Base-by-base conservation (phyloP, 2,329 filamentous ascomycete genomes). In the Cercospora zeae-maydis region DNA sequence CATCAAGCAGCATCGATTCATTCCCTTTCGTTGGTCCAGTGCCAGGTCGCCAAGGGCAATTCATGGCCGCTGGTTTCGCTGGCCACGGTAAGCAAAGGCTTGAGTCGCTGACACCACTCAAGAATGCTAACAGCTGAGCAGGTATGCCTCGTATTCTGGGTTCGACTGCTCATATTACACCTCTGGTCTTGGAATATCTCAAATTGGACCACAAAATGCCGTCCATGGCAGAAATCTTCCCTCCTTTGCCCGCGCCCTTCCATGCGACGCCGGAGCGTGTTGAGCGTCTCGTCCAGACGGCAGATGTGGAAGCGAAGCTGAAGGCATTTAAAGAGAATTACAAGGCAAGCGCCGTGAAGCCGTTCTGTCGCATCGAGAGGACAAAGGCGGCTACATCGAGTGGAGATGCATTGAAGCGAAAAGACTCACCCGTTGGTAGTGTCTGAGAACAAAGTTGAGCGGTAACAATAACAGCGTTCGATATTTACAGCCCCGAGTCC, bases 91-190 rank as follows among this genome's bases (percentile, higher is more conserved):
- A 61, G 61, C 36, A 34, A 31, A 42, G n/a, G 10, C 16, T 56
- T 19, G 34, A 49, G 16, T 7, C 10, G 21, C 16, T 16, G 21
- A n/a, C 27, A 34, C 30, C 1, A 34, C 6, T 19, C 16, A 21
- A 16, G 2, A 34, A 11, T 16, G 8, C 49, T 53, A 34, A 19
- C n/a, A 31, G 8, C 13, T 49, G 14, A 8, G 4, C 58, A 69
- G 72, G 73, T 24, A 75, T 75, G 73, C 72, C 73, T 21, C 71
- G 73, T 1, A 73, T 75, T 51, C 63, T 75, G 1, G 67, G 74
- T 24, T 71, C 72, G 1, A 66, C 71, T 0, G 72, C 74, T 1
- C 67, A 74, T 31, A 67, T 75, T 14, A 64, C 66, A 3, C 71
- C 70, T 5, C 61, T 69, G 4, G 58, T 75, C 2, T 53, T 75